Evolutionary conservation across 345 rosid species (phyloP).

Genomic region (Gossypium australe): DNA sequence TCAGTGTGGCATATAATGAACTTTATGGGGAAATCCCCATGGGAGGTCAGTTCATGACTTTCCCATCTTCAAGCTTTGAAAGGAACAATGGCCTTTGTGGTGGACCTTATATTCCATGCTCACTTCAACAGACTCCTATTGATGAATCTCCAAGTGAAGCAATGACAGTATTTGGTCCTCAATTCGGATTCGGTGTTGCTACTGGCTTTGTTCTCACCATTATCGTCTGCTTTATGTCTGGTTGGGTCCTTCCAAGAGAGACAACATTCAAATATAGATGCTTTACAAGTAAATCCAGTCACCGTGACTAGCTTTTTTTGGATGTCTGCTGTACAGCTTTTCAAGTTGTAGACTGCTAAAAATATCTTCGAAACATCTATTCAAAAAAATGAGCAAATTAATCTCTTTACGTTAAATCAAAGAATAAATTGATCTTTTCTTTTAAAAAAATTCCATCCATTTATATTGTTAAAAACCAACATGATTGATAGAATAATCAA

Average conservation of each 20-base stretch:
- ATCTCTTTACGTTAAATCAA: too few relatives aligned
- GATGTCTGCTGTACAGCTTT: not conserved
- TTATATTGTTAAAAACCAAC: too few relatives aligned
- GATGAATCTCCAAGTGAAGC: not conserved
- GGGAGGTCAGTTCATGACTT: constrained; percentile 63
- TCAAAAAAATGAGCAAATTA: too few relatives aligned
- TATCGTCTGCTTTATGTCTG: not conserved
- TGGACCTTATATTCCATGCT: constrained; percentile 8
- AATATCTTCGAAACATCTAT: too few relatives aligned
- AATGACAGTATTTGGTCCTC: not conserved
- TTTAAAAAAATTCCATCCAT: too few relatives aligned
- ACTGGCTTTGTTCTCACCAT: constrained; percentile 12
- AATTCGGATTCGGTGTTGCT: not conserved
- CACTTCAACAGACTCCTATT: not conserved
- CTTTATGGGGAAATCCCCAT: constrained; percentile 51
- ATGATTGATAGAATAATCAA: too few relatives aligned
- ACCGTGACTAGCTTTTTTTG: not conserved
- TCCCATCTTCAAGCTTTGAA: constrained; percentile 71
- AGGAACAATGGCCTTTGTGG: constrained; percentile 63
- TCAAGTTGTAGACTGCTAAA: too few relatives aligned
- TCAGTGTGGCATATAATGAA: constrained; percentile 48
- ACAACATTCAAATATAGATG: not conserved
- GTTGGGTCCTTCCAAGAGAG: constrained; percentile 6
- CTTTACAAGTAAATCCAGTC: not conserved
- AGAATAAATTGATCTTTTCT: too few relatives aligned